Evolutionary conservation across 2,329 filamentous ascomycete genomes (phyloP).

Genomic region (Colletotrichum spaethianum): DNA sequence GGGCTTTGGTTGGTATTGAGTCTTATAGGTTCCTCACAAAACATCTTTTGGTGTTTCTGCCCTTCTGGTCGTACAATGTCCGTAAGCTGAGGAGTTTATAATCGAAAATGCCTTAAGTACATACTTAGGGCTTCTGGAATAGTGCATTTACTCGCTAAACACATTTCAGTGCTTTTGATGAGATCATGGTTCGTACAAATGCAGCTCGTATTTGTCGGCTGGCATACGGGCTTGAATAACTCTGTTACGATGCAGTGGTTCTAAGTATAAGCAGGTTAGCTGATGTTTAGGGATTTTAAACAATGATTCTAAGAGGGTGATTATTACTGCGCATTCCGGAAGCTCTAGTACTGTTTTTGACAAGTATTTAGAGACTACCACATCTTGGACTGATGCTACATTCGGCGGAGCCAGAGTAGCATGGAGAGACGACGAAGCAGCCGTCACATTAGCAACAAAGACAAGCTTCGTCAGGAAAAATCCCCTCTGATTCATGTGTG

Average conservation of each 20-base stretch:
- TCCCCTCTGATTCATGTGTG: background rate
- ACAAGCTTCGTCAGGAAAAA: background rate
- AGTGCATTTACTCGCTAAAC: background rate
- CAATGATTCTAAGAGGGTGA: no score
- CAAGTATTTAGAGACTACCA: background rate
- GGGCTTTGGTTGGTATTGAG: conserved; percentile 1
- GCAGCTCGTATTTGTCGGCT: background rate
- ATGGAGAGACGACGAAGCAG: background rate
- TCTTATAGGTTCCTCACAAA: background rate
- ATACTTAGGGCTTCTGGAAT: background rate
- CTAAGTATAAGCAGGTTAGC: background rate
- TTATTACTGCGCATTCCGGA: background rate
- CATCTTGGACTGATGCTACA: background rate
- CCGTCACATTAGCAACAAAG: background rate
- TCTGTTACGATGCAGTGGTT: background rate
- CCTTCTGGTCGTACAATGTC: background rate
- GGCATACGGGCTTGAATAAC: background rate
- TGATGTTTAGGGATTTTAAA: background rate
- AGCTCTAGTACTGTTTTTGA: background rate
- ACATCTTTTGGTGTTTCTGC: background rate
- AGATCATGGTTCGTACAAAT: background rate
- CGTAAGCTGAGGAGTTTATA: background rate
- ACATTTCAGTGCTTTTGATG: background rate
- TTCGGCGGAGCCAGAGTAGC: background rate
- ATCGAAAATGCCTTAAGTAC: background rate